These are phyloP conservation scores for Candida labiduridarum DNA, from an alignment of 1,139 yeast species.

Conservation along the genomic window DNA sequence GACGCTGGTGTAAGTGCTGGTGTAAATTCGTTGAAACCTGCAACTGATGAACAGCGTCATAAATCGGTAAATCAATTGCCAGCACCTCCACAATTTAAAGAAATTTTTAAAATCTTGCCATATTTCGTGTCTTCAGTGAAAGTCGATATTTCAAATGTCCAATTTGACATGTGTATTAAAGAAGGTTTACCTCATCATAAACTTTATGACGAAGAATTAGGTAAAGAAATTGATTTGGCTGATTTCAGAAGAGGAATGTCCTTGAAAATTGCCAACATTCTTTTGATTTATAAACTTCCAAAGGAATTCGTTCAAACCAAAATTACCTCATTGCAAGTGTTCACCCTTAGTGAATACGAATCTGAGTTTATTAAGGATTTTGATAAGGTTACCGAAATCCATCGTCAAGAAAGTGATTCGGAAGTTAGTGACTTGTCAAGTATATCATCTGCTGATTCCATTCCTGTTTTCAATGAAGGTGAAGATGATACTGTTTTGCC, in stretches of 20 bases:
- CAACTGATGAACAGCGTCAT: not conserved
- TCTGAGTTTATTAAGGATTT: constrained; percentile 41
- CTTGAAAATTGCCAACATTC: constrained; percentile 25
- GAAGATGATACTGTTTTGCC: constrained; percentile 16
- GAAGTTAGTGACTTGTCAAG: constrained; percentile 41
- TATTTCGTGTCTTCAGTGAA: constrained; percentile 28
- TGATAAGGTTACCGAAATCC: constrained; percentile 29
- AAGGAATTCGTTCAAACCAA: constrained; percentile 24
- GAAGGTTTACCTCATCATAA: constrained; percentile 43
- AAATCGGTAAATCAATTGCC: not conserved
- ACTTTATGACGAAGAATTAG: constrained; percentile 26
- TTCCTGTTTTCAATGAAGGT: constrained; percentile 18
- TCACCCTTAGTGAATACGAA: constrained; percentile 42
- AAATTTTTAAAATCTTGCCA: constrained; percentile 38
- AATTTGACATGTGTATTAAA: constrained; percentile 43
- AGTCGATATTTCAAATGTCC: constrained; percentile 28
- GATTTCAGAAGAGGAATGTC: constrained; percentile 46
- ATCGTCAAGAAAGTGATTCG: constrained; percentile 20
- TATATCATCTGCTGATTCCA: constrained; percentile 25
- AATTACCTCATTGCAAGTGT: constrained; percentile 30
- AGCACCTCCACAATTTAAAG: constrained; percentile 15
- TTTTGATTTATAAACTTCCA: constrained; percentile 25
- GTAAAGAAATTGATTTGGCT: constrained; percentile 35
- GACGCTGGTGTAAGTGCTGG: constrained; percentile 5
- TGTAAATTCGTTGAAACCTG: not conserved